These are phyloP conservation scores for Sporothrix phasma DNA, from an alignment of 2,329 filamentous ascomycete species.

Conservation along the genomic window DNA sequence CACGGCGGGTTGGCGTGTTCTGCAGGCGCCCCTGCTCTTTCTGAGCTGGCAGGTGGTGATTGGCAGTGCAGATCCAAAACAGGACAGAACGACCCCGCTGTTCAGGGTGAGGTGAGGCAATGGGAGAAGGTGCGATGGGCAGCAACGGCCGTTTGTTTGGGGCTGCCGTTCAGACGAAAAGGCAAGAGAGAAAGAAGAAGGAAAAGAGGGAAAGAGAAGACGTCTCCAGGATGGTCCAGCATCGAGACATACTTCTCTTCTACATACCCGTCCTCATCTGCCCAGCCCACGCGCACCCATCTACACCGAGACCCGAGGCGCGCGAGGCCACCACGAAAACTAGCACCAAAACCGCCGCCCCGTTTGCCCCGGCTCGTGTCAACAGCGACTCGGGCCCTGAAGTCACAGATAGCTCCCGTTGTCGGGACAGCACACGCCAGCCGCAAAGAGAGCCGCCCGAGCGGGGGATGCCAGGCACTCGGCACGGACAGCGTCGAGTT, in stretches of 20 bases:
- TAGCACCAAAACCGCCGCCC: not conserved
- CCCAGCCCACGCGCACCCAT: not conserved
- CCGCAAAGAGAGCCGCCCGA: no score
- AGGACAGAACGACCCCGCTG: conserved; percentile 1
- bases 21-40: not conserved
- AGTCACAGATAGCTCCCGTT: no score
- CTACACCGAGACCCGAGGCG: conserved; percentile 10
- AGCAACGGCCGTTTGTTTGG: not conserved
- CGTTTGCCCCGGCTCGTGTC: not conserved
- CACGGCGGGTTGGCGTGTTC: not conserved
- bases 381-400: not conserved
- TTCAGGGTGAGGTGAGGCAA: not conserved
- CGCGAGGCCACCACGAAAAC: no score
- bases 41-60: conserved; percentile 1
- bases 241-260: no score
- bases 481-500: no score
- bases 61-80: not conserved
- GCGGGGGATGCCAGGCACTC: no score
- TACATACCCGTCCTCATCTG: not conserved
- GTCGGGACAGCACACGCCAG: no score
- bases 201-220: not conserved
- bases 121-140: not conserved
- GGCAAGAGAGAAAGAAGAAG: not conserved
- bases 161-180: no score
- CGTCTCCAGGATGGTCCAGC: no score